These are phyloP conservation scores for Lactifluus subvellereus DNA, from an alignment of 768 basidiomycete genomes.

Conservation along the genomic window DNA sequence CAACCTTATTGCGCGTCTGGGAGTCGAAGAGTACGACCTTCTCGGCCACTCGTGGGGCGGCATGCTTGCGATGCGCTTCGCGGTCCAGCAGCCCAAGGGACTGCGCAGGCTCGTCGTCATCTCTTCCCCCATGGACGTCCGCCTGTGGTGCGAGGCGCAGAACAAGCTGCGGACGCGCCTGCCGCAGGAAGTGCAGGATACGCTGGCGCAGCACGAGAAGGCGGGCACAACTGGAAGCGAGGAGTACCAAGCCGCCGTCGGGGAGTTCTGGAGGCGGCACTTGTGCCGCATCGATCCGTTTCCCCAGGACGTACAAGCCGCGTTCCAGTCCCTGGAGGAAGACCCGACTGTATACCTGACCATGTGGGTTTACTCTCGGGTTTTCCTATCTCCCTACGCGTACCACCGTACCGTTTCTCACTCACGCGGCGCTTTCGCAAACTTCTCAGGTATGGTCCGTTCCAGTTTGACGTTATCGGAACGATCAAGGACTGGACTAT, in stretches of 20 bases:
- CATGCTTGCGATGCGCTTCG: constrained; percentile 39
- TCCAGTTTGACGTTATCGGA: not conserved
- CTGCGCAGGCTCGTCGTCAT: constrained; percentile 39
- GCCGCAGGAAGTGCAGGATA: not conserved
- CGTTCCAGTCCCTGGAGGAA: not conserved
- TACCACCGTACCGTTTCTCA: too few species aligned
- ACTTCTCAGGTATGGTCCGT: not conserved
- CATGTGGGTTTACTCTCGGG: not conserved
- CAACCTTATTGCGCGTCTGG: constrained; percentile 29
- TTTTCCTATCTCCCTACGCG: too few species aligned
- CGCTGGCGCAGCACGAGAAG: not conserved
- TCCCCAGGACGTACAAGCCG: not conserved
- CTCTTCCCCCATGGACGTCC: constrained; percentile 35
- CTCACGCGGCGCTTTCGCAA: not conserved
- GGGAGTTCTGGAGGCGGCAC: not conserved
- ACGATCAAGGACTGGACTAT: constrained; percentile 27
- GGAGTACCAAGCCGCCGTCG: not conserved
- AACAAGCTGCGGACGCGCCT: constrained; percentile 30
- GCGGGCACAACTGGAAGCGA: not conserved
- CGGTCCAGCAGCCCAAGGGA: constrained; percentile 36
- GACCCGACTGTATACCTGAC: not conserved
- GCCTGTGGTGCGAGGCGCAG: constrained; percentile 30
- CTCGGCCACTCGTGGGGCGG: constrained; percentile 53
- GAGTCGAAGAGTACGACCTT: constrained; percentile 39
- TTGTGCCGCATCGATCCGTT: constrained; percentile 12